phyloP scores from a whole-genome alignment of 2,329 filamentous ascomycete species.

The Colletotrichum echinochloae region DNA sequence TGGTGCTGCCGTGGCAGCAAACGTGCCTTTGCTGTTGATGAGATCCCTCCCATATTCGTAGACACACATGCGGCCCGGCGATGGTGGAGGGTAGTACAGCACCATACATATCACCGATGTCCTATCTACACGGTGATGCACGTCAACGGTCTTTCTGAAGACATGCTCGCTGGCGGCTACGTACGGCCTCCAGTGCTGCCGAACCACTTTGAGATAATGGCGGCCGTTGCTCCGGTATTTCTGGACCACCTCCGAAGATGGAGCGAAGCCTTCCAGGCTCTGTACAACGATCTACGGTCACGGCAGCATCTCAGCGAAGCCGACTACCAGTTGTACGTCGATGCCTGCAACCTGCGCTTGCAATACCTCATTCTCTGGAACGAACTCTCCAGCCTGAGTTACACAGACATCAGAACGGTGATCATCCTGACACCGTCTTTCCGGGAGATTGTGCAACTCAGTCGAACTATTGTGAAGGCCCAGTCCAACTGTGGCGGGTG shows the following conservation, averaged over 20 bases:
- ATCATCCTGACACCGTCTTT: constrained; percentile 56
- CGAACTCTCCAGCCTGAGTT: constrained; percentile 53
- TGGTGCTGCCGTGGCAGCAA: constrained; percentile 42
- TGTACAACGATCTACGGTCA: constrained; percentile 47
- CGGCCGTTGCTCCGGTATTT: constrained; percentile 51
- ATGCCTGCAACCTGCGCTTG: constrained; percentile 55
- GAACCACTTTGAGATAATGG: constrained; percentile 47
- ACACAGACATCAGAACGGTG: constrained; percentile 50
- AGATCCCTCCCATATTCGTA: constrained; percentile 49
- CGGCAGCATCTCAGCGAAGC: constrained; percentile 44
- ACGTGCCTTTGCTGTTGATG: constrained; percentile 48
- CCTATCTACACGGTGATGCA: constrained; percentile 48
- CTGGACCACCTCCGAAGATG: constrained; percentile 56
- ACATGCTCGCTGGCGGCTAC: constrained; percentile 48
- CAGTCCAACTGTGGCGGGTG: constrained; percentile 33
- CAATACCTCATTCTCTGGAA: constrained; percentile 57
- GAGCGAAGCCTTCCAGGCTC: constrained; percentile 52
- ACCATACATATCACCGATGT: constrained; percentile 52
- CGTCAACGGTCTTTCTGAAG: constrained; percentile 42
- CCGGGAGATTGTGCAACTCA: constrained; percentile 54
- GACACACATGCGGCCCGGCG: constrained; percentile 50
- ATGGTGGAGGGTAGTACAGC: constrained; percentile 55
- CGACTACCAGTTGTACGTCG: constrained; percentile 47
- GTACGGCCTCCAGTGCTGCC: constrained; percentile 46
- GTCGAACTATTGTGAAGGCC: constrained; percentile 51